These are phyloP conservation scores for Rhizopogon sp. DNA, from an alignment of 768 basidiomycete species.

Conservation along the genomic window DNA sequence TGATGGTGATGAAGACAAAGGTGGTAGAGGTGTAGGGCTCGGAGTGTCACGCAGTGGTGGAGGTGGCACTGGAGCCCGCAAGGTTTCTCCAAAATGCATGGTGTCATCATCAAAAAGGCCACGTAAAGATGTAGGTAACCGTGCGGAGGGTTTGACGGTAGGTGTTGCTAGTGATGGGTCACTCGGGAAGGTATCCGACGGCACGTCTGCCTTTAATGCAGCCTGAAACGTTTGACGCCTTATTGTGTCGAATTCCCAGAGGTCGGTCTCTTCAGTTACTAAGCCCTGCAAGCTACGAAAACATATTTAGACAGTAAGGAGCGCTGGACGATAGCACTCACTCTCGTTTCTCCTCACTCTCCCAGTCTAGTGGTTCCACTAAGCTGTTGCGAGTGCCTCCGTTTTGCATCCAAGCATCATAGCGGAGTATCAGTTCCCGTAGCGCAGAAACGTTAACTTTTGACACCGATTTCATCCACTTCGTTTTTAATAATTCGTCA, in stretches of 20 bases:
- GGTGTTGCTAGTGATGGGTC: conserved; percentile 22
- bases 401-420: conserved; percentile 63
- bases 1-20: conserved; percentile 31
- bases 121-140: conserved; percentile 74
- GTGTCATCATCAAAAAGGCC: conserved; percentile 67
- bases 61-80: conserved; percentile 36
- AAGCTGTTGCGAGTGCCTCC: conserved; percentile 78
- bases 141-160: conserved; percentile 48
- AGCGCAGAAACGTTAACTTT: conserved; percentile 66
- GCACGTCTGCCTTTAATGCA: conserved; percentile 19
- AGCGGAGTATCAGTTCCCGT: conserved; percentile 75
- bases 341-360: conserved; percentile 60
- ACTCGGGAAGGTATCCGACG: conserved; percentile 9
- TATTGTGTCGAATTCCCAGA: conserved; percentile 79
- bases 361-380: conserved; percentile 67
- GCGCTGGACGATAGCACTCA: conserved; percentile 19
- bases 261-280: conserved; percentile 28
- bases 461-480: conserved; percentile 80
- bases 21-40: conserved; percentile 18
- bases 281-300: conserved; percentile 14
- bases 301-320: conserved; percentile 3
- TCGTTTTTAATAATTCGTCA: conserved; percentile 82
- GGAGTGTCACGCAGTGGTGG: conserved; percentile 20
- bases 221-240: conserved; percentile 35
- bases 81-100: conserved; percentile 28